These are phyloP conservation scores for Leccinum arenicola DNA, from an alignment of 768 basidiomycete genomes.

Conservation along the genomic window DNA sequence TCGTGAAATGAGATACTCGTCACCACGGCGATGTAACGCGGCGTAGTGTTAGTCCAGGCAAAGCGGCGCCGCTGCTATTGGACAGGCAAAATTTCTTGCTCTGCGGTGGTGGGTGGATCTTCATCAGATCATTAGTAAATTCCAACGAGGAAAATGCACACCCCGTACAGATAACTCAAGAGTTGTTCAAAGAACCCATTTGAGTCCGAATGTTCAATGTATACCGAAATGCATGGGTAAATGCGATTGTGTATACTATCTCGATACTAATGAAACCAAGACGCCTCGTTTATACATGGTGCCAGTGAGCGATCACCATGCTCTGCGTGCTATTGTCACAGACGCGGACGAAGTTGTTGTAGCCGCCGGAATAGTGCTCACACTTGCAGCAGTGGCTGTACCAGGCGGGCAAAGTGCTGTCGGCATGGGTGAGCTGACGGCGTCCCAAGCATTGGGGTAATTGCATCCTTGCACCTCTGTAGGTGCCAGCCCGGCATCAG, in stretches of 20 bases:
- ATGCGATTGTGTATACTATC: not conserved
- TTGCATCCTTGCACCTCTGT: conserved; percentile 60
- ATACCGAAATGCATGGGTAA: not conserved
- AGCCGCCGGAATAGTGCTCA: conserved; percentile 1
- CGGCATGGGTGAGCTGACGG: conserved; percentile 47
- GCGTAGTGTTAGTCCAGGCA: not conserved
- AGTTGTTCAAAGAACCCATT: not conserved
- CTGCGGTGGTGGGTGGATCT: not conserved
- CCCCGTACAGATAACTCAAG: not conserved
- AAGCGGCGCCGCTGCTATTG: not conserved
- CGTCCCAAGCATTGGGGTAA: conserved; percentile 66
- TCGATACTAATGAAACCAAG: not conserved
- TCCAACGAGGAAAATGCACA: conserved; percentile 9
- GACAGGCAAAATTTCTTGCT: not conserved
- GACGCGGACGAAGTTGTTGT: conserved; percentile 3
- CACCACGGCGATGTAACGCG: conserved; percentile 2
- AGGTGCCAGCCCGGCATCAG: conserved; percentile 51
- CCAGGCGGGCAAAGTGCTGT: conserved; percentile 39
- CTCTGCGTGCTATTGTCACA: conserved; percentile 6
- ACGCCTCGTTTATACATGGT: not conserved
- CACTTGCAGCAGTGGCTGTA: not conserved
- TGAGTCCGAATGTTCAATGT: not conserved
- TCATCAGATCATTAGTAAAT: conserved; percentile 3
- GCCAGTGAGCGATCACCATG: not conserved
- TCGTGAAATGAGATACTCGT: conserved; percentile 5